Evolutionary conservation across 345 rosid species (phyloP), one percentile per base, ranked within the genome.

Genomic region (Luvunga scandens): DNA sequence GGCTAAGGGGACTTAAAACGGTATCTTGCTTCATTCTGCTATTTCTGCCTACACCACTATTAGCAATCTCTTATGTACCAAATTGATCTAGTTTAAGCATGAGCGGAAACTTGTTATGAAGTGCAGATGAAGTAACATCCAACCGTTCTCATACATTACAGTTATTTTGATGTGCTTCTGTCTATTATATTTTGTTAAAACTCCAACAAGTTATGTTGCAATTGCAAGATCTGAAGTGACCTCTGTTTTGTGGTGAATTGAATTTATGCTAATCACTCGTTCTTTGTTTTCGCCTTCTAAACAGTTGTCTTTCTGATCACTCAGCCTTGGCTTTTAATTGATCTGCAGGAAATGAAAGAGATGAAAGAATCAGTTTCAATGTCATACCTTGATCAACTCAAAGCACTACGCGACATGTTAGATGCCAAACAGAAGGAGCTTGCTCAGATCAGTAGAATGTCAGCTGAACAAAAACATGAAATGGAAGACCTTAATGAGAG

Each of bases 401-500:
- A 74, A 80, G 91, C 89, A 82, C 72, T 94, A 76, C 87, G 85
- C 64, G 80, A 80, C 77, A 34, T 63, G 67, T 71, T 91, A 71
- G 91, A 91, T 76, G 78, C 78, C 34, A 94, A 87, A 82, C 87
- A 88, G 71, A 86, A 88, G 73, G 97, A 92, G 81, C 79, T 92
- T 81, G 76, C 60, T 31, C 93, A 92, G 81, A 81, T 85, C 76
- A 80, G 73, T 78, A 90, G 87, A 89, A 73, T 85, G 83, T 86
- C 86, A 38, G 88, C 92, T 70, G 99, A 96, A 77, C 96, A 88
- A 82, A 92, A 91, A 82, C 94, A 92, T 84, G 78, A 85, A 78
- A 73, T 89, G 50, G 97, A 90, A 86, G 99, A 92, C 79, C 89
- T 96, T 72, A 89, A 85, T 73, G 94, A 90, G 84, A 91, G 97